Conservation (phyloP, 805 yeast genomes). For the Ogataea nakhonphanomensis region DNA sequence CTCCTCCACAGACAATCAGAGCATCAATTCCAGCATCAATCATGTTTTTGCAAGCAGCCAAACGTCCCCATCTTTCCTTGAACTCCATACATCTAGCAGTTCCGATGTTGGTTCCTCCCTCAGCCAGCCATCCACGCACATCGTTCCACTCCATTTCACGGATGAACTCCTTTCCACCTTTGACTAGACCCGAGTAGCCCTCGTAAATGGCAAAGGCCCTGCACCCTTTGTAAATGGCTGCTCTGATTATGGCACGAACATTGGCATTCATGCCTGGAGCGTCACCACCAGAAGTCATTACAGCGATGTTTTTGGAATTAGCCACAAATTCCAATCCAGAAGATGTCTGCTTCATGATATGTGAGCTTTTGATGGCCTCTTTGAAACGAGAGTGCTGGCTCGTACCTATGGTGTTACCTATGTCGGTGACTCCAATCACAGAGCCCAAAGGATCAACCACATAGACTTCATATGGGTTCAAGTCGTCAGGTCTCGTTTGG, state of each 20-base stretch:
- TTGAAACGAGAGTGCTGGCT: slow-evolving; percentile 16
- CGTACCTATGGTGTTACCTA: slow-evolving; percentile 49
- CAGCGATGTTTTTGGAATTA: slow-evolving; percentile 51
- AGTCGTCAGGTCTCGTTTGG: slow-evolving; percentile 68
- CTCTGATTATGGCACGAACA: slow-evolving; percentile 68
- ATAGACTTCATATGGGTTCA: slow-evolving; percentile 73
- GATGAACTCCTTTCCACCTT: slow-evolving; percentile 55
- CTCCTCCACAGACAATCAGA: slow-evolving; percentile 78
- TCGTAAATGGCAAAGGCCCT: slow-evolving; percentile 66
- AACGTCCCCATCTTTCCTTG: slow-evolving; percentile 62
- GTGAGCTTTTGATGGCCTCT: slow-evolving; percentile 1
- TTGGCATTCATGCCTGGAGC: slow-evolving; percentile 81
- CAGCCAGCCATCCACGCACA: slow-evolving; percentile 65
- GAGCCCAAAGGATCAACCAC: slow-evolving; percentile 82
- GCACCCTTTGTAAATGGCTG: slow-evolving; percentile 63
- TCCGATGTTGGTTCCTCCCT: slow-evolving; percentile 77
- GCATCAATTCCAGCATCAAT: slow-evolving; percentile 73
- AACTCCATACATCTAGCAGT: slow-evolving; percentile 73
- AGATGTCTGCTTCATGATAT: neutral
- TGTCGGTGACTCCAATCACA: slow-evolving; percentile 73
- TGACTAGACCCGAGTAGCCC: slow-evolving; percentile 71
- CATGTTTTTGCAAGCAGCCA: slow-evolving; percentile 61
- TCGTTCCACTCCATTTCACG: slow-evolving; percentile 68
- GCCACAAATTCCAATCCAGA: slow-evolving; percentile 1
- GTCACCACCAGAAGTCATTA: slow-evolving; percentile 81